Base-by-base conservation (phyloP, 2,329 filamentous ascomycete genomes). In the Xylaria sp. region DNA sequence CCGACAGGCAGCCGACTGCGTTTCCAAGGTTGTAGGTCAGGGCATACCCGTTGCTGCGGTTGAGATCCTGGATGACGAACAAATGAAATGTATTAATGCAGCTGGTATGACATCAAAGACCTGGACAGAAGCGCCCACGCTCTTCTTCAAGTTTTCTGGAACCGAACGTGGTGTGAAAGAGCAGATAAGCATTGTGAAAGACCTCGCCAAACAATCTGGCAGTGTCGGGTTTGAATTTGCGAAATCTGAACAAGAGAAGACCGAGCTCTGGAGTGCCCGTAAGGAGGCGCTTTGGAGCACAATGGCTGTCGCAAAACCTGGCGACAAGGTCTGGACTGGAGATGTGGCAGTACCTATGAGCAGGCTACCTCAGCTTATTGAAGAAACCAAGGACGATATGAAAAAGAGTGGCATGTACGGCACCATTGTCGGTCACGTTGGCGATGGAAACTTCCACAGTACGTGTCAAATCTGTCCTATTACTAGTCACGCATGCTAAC, bases 211-310 rank as follows among this genome's bases (percentile, higher is more conserved):
- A 57, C 76, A 81, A 59, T 79, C 88, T 1, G 89, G 90, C 44
- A 88, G 88, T 77, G 87, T 89, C 76, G 87, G 86, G 7, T 95
- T 97, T 76, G 91, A 94, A 77, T 96, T 96, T 79, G 93, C 93
- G 3, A 87, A 83, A 75, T 89, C 80, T 76, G 82, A 87, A 67
- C 84, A 89, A 33, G 93, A 97, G 82, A 89, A 90, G 79, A 84
- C 86, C 6, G 92, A 94, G 80, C 84, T 97, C 36, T 97, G 93
- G 93, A 91, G 89, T 74, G 93, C 93, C 26, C 83, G 93, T 53
- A 97, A 97, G 81, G 92, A 94, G 80, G 92, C 92, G 1, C 84
- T 97, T 44, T 96, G 93, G 93, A 92, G 89, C 75, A 90, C 92
- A 65, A 90, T 93, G 84, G 88, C 92, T 0, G 83, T 90, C 76